Evolutionary conservation across 805 yeast species (phyloP), one percentile per base, ranked within the genome.

Genomic region (Kurtzmaniella cleridarum): DNA sequence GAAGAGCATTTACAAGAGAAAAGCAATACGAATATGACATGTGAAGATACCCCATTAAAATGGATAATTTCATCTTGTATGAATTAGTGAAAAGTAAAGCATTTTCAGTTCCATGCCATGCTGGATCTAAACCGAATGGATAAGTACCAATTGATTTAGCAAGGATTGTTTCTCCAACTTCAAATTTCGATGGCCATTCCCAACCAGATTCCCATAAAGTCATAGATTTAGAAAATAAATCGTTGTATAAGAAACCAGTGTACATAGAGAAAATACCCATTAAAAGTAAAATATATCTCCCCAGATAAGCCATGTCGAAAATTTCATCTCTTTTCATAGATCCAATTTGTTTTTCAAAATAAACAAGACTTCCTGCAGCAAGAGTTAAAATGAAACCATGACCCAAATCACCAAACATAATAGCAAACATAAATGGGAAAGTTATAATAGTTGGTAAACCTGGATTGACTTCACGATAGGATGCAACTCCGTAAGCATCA

Each of bases 381-480:
- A 84, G 60, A 39, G 83, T 75, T 60, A 93, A 69, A 35, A 93
- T 76, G 43, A 89, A 75, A 5, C 98, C 98, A 67, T 93, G 98
- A 12, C 98, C 98, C 42, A 90, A 59, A 69, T 93, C 98, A 71
- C 98, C 98, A 71, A 93, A 93, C 98, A 93, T 93, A 53, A 93
- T 84, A 23, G 98, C 97, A 67, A 93, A 93, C 95, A 93, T 85
- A 61, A 93, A 93, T 17, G 98, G 98, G 70, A 93, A 93, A 0
- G 98, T 93, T 18, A 93, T 83, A 34, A 88, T 78, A 1, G 98
- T 91, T 3, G 98, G 91, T 46, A 93, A 69, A 39, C 95, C 98
- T 3, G 98, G 96, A 60, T 93, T 93, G 23, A 93, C 93, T 62
- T 93, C 98, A 51, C 88, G 82, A 65, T 93, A 93, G 2, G 88